Evolutionary conservation across 441 rosid genomes (phyloP), one percentile per base, ranked within the genome.

Genomic region (Syzygium syzygioides): DNA sequence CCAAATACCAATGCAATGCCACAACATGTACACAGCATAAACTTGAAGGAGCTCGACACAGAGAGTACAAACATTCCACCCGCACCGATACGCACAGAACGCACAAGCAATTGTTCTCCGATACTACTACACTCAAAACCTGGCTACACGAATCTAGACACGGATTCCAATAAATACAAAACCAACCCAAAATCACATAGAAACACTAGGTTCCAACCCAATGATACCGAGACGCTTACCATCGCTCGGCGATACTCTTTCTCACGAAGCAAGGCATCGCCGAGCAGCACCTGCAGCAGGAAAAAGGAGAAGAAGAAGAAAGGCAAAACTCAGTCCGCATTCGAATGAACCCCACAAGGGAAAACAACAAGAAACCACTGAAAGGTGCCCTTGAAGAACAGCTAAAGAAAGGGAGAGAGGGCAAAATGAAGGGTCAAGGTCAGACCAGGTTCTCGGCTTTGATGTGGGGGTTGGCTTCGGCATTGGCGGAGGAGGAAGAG

Each of bases 361-460:
- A 28, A 55, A n/a, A 37, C 1, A 4, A 28, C 17, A 79, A 80
- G 86, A 85, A 45, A 18, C 32, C 14, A n/a, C 66, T 50, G 48
- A 62, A 14, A 32, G 11, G 50, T 19, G 57, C 23, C 62, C 54
- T 28, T 9, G 32, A 79, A 87, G 25, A 79, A 87, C 17, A 45
- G 48, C 48, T 45, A 26, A 53, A 79, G 12, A 0, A n/a, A 59
- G 48, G 54, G 15, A 86, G 86, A 2, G 85, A 87, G 55, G 54
- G 48, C 86, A 89, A 79, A 34, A 76, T 37, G 59, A 7, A 76
- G 83, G 48, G n/a, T 41, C 52, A 14, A 41, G 52, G 52, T 45
- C 84, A 96, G 99, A 98, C 99, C 96, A 96, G 94, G 93, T 94
- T 96, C 90, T 98, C 99, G 20, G 99, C 97, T 86, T 97, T 98